Evolutionary conservation across 306 rosid genomes (phyloP).

Genomic region (Pyrus pyrifolia): DNA sequence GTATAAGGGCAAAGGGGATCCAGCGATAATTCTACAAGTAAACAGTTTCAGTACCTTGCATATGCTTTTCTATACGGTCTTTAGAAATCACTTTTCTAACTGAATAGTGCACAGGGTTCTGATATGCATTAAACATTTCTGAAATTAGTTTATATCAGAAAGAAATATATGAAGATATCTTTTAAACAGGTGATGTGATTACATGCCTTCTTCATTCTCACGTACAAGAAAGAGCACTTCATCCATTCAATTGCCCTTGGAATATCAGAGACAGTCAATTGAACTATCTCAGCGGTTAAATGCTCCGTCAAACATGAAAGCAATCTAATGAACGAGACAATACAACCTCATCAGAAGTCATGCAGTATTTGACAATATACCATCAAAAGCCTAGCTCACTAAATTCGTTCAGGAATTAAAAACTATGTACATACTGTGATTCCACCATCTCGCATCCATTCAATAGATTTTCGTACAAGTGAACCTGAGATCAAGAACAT

Average conservation of each 20-base stretch:
- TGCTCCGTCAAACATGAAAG: slow-evolving; percentile 89
- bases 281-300: slow-evolving; percentile 95
- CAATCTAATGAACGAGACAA: slow-evolving; percentile 42
- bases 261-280: slow-evolving; percentile 79
- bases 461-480: slow-evolving; percentile 86
- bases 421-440: slow-evolving; percentile 64
- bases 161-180: slow-evolving; percentile 11
- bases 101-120: slow-evolving; percentile 74
- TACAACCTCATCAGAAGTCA: slow-evolving; percentile 17
- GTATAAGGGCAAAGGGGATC: neutral
- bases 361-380: slow-evolving; percentile 3
- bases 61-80: slow-evolving; percentile 54
- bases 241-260: slow-evolving; percentile 95
- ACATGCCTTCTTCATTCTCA: slow-evolving; percentile 84
- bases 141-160: slow-evolving; percentile 6
- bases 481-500: slow-evolving; percentile 50
- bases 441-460: slow-evolving; percentile 94
- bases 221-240: slow-evolving; percentile 77
- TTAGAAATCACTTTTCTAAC: slow-evolving; percentile 54
- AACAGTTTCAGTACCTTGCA: slow-evolving; percentile 55
- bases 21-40: neutral
- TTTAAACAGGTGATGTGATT: neutral
- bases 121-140: slow-evolving; percentile 16
- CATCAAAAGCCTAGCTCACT: slow-evolving; percentile 8
- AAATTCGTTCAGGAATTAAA: slow-evolving; percentile 11